A percentile compares a stretch with the other conserved stretches of the same genome.
Evolutionary conservation across 345 rosid species (phyloP).

Genomic region (Hirschfeldia incana): DNA sequence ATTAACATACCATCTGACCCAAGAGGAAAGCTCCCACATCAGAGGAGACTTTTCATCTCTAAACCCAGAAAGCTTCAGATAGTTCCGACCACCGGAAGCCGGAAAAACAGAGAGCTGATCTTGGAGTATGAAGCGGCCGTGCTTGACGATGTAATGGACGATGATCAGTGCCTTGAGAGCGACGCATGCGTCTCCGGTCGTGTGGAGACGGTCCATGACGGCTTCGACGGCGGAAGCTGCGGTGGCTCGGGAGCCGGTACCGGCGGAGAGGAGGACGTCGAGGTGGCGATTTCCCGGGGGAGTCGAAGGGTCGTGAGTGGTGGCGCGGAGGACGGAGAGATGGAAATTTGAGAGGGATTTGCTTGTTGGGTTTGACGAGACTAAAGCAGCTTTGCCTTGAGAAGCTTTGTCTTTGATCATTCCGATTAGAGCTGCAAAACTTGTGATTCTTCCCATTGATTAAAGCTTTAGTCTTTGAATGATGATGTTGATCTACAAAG

Average conservation of each 20-base stretch:
- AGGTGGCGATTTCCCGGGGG: conserved; percentile 61
- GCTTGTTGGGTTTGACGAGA: conserved; percentile 51
- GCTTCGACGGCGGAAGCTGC: conserved; percentile 64
- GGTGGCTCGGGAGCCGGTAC: conserved; percentile 71
- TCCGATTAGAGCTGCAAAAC: conserved; percentile 49
- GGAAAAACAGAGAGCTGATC: conserved; percentile 88
- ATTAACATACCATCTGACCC: conserved; percentile 44
- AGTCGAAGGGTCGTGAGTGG: conserved; percentile 64
- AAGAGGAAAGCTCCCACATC: conserved; percentile 80
- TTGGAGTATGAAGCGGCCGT: conserved; percentile 81
- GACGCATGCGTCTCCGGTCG: conserved; percentile 69
- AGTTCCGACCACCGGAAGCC: conserved; percentile 74
- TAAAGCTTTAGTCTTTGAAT: background rate
- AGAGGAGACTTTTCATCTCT: conserved; percentile 59
- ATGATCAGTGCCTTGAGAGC: conserved; percentile 76
- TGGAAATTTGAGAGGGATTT: conserved; percentile 44
- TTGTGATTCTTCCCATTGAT: conserved; percentile 52
- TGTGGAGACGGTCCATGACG: conserved; percentile 87
- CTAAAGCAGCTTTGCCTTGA: conserved; percentile 72
- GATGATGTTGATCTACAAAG: background rate
- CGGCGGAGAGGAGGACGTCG: conserved; percentile 60
- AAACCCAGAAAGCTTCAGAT: conserved; percentile 75
- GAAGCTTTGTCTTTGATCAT: conserved; percentile 74
- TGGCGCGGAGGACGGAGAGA: conserved; percentile 71
- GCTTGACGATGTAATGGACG: conserved; percentile 61